Percentiles rank a stretch among this genome's conserved stretches.
phyloP scores from a whole-genome alignment of 768 basidiomycete genomes.

The Termitomyces sp. region DNA sequence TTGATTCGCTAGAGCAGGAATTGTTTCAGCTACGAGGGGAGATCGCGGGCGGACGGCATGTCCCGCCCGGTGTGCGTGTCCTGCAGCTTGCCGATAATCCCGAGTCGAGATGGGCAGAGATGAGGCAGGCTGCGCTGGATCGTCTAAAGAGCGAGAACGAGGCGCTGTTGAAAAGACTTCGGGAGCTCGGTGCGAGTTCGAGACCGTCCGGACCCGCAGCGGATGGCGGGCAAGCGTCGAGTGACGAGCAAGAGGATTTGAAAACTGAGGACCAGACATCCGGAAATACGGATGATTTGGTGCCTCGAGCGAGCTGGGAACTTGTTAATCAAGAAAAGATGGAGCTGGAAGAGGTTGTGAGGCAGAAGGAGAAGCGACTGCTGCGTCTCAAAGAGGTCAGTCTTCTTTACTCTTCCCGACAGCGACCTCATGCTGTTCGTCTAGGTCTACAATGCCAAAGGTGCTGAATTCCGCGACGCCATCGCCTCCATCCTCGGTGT shows the following conservation, averaged over 20 bases:
- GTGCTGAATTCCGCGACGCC: slow-evolving; percentile 88
- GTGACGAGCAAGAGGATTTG: slow-evolving; percentile 2
- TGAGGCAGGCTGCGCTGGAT: slow-evolving; percentile 73
- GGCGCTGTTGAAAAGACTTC: slow-evolving; percentile 67
- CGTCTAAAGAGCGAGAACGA: slow-evolving; percentile 80
- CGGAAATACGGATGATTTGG: slow-evolving; percentile 35
- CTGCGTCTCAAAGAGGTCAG: slow-evolving; percentile 75
- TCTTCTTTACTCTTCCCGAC: neutral
- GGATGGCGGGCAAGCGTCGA: neutral
- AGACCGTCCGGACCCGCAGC: neutral
- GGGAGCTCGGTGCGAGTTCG: slow-evolving; percentile 38
- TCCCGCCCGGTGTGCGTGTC: slow-evolving; percentile 16
- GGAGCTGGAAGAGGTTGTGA: slow-evolving; percentile 60
- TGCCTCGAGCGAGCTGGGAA: slow-evolving; percentile 82
- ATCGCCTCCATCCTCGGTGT: slow-evolving; percentile 88
- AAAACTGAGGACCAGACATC: neutral
- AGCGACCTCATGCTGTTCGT: neutral
- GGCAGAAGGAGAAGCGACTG: slow-evolving; percentile 80
- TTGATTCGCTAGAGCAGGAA: slow-evolving; percentile 73
- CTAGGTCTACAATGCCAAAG: slow-evolving; percentile 82
- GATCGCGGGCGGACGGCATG: slow-evolving; percentile 69
- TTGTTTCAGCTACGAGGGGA: slow-evolving; percentile 77
- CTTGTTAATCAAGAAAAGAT: slow-evolving; percentile 64
- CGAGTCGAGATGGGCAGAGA: slow-evolving; percentile 75
- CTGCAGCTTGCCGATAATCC: slow-evolving; percentile 34